Conservation (phyloP, 768 basidiomycete species). For the Erythrobasidium yunnanense region DNA sequence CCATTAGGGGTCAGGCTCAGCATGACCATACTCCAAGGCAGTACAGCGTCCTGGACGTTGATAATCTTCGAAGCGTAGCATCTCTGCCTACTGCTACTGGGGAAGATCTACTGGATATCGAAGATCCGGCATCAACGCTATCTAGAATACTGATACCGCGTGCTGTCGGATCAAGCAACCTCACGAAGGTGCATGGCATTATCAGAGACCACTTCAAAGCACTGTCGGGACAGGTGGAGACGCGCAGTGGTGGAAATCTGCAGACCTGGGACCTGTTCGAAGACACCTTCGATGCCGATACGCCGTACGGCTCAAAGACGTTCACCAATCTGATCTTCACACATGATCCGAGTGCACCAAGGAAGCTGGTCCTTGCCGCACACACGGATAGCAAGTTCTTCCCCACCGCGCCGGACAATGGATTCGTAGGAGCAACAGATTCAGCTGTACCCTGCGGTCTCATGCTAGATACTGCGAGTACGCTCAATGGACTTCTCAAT, state of each 20-base stretch:
- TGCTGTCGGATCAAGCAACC: constrained; percentile 49
- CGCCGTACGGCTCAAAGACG: constrained; percentile 65
- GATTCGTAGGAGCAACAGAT: constrained; percentile 97
- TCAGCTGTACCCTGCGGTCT: constrained; percentile 91
- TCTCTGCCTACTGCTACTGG: background rate
- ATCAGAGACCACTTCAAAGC: constrained; percentile 6
- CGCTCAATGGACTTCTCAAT: constrained; percentile 50
- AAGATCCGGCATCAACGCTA: constrained; percentile 59
- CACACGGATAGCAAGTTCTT: constrained; percentile 37
- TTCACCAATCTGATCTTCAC: constrained; percentile 93
- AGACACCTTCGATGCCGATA: constrained; percentile 64
- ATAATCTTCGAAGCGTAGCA: background rate
- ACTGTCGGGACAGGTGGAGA: constrained; percentile 3
- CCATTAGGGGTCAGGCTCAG: background rate
- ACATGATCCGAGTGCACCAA: constrained; percentile 71
- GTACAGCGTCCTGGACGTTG: background rate
- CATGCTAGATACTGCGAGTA: constrained; percentile 77
- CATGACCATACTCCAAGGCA: background rate
- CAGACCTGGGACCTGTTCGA: constrained; percentile 68
- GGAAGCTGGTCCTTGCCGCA: constrained; percentile 70
- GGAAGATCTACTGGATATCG: constrained; percentile 48
- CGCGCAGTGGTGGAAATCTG: constrained; percentile 40
- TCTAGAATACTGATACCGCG: constrained; percentile 78
- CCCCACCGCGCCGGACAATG: constrained; percentile 28
- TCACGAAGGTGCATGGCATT: constrained; percentile 28